Evolutionary conservation across 768 basidiomycete species (phyloP), one percentile per base, ranked within the genome.

Genomic region (Mycena amicta): DNA sequence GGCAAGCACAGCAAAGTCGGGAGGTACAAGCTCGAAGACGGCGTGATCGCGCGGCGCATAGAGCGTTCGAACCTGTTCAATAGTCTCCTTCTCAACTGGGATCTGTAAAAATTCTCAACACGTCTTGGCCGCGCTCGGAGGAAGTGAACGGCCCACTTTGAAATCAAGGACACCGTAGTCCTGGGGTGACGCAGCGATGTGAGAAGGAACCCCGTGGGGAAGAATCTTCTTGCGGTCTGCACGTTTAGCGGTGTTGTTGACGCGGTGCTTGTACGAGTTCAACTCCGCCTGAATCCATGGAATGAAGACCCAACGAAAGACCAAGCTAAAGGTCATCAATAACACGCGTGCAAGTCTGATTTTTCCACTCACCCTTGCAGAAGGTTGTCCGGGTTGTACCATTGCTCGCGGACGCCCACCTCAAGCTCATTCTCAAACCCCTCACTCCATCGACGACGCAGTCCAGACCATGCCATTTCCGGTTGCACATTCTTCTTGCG

Each of bases 301-400:
- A 45, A 80, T 75, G 18, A 71, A 68, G 2, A 80, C 20, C 72
- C 73, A 81, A 1, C 66, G 70, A 50, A 80, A 80, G 0, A 78
- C 61, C 31, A 77, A 59, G 0, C 78, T 80, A 43, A 39, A 13
- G 30, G 27, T 27, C 29, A 37, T 23, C 3, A 22, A 30, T 5
- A 13, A 41, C 23, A 46, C 26, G 20, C 1, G 18, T 28, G 50
- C 1, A 28, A 4, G 11, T 15, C 5, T 3, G 40, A 20, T 57
- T n/a, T 13, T 22, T 41, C n/a, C 25, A 55, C 59, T 5, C 50
- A 68, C 68, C 55, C 65, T 29, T 71, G 63, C 12, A 71, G 47
- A 1, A 60, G 60, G 20, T 71, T 61, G 25, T 64, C 40, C 0
- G 64, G 53, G 26, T 55, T 43, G 29, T 55, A 55, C 45, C 53